Percentiles rank a stretch among this genome's conserved stretches.
Conservation (phyloP, 2,329 filamentous ascomycete genomes). For the Aspergillus jensenii region DNA sequence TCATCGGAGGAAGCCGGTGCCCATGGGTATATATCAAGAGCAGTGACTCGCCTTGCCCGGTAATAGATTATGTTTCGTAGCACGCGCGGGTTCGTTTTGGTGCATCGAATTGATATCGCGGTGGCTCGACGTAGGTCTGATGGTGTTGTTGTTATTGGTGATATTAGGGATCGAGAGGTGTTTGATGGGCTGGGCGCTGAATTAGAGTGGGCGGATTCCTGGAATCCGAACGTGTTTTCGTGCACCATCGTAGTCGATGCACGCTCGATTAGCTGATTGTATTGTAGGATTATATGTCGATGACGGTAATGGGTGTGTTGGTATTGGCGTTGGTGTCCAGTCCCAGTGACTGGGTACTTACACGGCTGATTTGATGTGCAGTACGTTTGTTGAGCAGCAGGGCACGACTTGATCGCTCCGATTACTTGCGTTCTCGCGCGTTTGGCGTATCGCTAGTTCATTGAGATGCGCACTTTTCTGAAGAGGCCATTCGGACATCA, state of each 20-base stretch:
- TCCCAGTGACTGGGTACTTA: background rate
- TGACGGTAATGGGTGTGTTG: background rate
- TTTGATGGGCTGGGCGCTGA: background rate
- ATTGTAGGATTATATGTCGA: background rate
- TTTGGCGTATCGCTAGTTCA: no score
- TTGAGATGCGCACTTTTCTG: background rate
- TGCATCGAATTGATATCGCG: background rate
- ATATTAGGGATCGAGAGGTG: background rate
- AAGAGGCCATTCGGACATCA: conserved; percentile 1
- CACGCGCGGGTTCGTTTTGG: background rate
- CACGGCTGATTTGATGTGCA: background rate
- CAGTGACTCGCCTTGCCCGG: background rate
- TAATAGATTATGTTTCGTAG: background rate
- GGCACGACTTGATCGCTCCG: background rate
- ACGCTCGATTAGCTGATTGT: background rate
- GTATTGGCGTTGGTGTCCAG: background rate
- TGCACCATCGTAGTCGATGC: background rate
- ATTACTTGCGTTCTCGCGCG: background rate
- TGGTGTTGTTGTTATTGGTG: background rate
- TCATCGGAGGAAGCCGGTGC: background rate
- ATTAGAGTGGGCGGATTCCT: no score
- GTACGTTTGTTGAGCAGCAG: background rate
- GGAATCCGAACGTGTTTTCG: background rate
- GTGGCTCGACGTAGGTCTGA: background rate
- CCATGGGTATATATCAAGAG: background rate